phyloP scores from a whole-genome alignment of 495 filamentous ascomycete species.

The Choiromyces venosus region DNA sequence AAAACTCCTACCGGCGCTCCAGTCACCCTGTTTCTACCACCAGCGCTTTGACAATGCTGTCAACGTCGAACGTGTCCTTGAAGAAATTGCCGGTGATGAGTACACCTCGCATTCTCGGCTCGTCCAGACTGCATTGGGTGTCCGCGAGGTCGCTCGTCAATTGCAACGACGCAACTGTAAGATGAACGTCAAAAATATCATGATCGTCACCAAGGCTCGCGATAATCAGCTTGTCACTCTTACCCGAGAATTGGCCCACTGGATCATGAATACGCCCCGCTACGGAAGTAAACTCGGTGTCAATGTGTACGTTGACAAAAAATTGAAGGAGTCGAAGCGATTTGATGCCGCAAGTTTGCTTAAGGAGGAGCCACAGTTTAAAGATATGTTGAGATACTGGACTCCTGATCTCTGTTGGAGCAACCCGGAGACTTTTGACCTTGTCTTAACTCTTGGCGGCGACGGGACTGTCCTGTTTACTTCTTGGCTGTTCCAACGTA shows the following conservation, averaged over 20 bases:
- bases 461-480: conserved; percentile 95
- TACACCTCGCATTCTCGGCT: conserved; percentile 86
- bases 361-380: conserved; percentile 52
- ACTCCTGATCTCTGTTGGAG: conserved; percentile 66
- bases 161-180: conserved; percentile 62
- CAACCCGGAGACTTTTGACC: conserved; percentile 83
- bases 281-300: conserved; percentile 53
- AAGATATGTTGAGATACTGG: conserved; percentile 72
- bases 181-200: conserved; percentile 73
- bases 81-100: conserved; percentile 86
- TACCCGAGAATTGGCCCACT: conserved; percentile 70
- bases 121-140: conserved; percentile 88
- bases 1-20: conserved; percentile 58
- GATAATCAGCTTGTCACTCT: conserved; percentile 74
- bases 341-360: conserved; percentile 66
- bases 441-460: conserved; percentile 89
- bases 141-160: conserved; percentile 90
- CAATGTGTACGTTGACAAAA: conserved; percentile 74
- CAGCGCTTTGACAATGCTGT: conserved; percentile 92
- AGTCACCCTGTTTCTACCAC: conserved; percentile 96
- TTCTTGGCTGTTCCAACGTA: conserved; percentile 93
- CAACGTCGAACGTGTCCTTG: conserved; percentile 87
- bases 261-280: conserved; percentile 76
- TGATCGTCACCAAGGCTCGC: conserved; percentile 82
- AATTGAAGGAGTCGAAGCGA: conserved; percentile 58